These are phyloP conservation scores for Aspergillus diversus DNA, from an alignment of 495 filamentous ascomycete species.

Conservation along the genomic window DNA sequence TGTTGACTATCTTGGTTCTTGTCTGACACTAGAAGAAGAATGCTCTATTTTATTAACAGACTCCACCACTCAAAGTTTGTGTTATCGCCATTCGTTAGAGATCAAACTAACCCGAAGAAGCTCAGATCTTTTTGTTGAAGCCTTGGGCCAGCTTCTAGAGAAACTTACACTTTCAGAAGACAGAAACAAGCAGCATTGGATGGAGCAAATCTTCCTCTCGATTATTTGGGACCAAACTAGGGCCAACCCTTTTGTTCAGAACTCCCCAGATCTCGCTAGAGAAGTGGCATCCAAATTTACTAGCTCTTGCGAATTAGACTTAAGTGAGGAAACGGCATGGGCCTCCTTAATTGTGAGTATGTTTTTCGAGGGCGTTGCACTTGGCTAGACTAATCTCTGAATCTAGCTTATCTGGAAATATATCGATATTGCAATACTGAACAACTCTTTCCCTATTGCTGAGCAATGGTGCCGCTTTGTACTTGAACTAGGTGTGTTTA, in stretches of 20 bases:
- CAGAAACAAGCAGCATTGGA: slow-evolving; percentile 50
- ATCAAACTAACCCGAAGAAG: slow-evolving; percentile 25
- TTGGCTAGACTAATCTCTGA: slow-evolving; percentile 20
- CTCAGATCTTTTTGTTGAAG: slow-evolving; percentile 48
- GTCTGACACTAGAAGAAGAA: slow-evolving; percentile 30
- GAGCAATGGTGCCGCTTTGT: slow-evolving; percentile 74
- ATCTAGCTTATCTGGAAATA: slow-evolving; percentile 76
- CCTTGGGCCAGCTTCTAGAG: slow-evolving; percentile 60
- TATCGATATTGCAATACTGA: slow-evolving; percentile 59
- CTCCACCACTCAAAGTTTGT: slow-evolving; percentile 48
- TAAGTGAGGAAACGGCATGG: slow-evolving; percentile 63
- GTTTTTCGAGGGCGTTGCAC: background rate
- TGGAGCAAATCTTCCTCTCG: slow-evolving; percentile 66
- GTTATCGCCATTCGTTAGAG: background rate
- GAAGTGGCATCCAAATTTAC: slow-evolving; percentile 44
- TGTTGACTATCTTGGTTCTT: background rate
- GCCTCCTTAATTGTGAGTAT: slow-evolving; percentile 68
- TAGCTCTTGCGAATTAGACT: slow-evolving; percentile 30
- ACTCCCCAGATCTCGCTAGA: slow-evolving; percentile 33
- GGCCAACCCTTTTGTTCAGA: slow-evolving; percentile 26
- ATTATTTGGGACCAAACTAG: slow-evolving; percentile 61
- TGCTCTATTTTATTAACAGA: slow-evolving; percentile 71
- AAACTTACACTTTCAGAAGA: slow-evolving; percentile 40
- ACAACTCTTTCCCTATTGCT: slow-evolving; percentile 55
- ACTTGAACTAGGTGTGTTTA: slow-evolving; percentile 63